phyloP scores from a whole-genome alignment of 140 eudicot species.

The Eryngium alpinum region DNA sequence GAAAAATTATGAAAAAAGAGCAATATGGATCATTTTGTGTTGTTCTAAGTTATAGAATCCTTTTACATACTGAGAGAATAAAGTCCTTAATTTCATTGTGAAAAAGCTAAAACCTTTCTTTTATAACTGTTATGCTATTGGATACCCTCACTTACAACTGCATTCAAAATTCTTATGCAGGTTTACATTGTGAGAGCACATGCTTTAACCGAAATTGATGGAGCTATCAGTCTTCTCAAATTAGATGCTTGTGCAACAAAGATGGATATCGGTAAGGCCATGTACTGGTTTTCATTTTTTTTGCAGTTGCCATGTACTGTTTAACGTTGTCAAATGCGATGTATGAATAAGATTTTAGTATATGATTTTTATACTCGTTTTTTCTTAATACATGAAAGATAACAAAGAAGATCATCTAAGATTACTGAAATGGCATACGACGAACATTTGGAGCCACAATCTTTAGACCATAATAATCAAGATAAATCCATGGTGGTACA shows the following conservation, averaged over 20 bases:
- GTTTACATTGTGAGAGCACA: slow-evolving; percentile 46
- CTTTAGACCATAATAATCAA: not conserved
- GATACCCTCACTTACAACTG: not conserved
- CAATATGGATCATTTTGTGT: not conserved
- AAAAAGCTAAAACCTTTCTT: not conserved
- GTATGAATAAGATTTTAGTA: not conserved
- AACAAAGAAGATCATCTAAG: not conserved
- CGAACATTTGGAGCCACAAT: not conserved
- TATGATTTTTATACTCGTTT: not conserved
- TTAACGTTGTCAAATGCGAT: no score
- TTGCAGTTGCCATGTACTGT: not conserved
- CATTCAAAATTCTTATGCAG: slow-evolving; percentile 24
- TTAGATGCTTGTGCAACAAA: not conserved
- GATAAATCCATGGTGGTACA: slow-evolving; percentile 16
- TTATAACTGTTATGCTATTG: no score
- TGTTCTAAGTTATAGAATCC: not conserved
- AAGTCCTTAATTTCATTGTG: no score
- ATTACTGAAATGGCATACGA: not conserved
- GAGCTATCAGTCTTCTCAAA: not conserved
- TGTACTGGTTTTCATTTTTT: not conserved
- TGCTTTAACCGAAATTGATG: slow-evolving; percentile 38
- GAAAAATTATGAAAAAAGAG: not conserved
- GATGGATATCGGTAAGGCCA: not conserved
- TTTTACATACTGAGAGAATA: not conserved
- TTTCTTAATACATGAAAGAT: not conserved